These are phyloP conservation scores for Nepenthes mirabilis DNA, from an alignment of 148 eudicot species.

Conservation along the genomic window DNA sequence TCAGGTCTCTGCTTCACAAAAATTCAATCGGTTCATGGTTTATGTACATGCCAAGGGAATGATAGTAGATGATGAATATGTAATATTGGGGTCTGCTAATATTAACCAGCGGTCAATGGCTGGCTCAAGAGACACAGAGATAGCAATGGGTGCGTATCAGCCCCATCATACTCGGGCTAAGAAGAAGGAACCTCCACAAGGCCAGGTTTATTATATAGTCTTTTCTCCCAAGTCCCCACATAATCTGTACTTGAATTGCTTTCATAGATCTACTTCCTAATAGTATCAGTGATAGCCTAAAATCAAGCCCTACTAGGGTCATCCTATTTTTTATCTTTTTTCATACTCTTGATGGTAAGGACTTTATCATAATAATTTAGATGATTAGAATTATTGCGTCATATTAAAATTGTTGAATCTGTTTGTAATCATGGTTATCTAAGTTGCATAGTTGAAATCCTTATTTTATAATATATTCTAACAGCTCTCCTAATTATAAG, in stretches of 20 bases:
- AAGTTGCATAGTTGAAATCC: too few relatives aligned
- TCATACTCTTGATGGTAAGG: too few relatives aligned
- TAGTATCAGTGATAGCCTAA: too few relatives aligned
- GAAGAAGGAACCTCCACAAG: conserved; percentile 33
- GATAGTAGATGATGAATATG: conserved; percentile 64
- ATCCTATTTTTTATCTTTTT: too few relatives aligned
- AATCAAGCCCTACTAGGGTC: too few relatives aligned
- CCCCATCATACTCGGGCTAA: conserved; percentile 43
- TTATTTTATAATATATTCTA: too few relatives aligned
- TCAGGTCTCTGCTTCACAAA: conserved; percentile 37
- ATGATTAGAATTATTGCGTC: too few relatives aligned
- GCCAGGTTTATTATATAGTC: conserved; percentile 26
- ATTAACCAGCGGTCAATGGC: conserved; percentile 64
- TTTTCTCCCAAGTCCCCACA: not conserved
- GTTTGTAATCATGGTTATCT: too few relatives aligned
- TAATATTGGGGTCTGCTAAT: conserved; percentile 53
- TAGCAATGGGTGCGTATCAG: conserved; percentile 63
- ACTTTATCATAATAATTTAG: too few relatives aligned
- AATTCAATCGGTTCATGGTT: conserved; percentile 42
- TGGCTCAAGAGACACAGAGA: conserved; percentile 61
- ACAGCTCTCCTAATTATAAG: too few relatives aligned
- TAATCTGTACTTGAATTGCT: not conserved
- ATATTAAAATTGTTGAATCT: too few relatives aligned
- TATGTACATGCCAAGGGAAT: conserved; percentile 69
- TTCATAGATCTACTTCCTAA: not conserved